These are phyloP conservation scores for Baorangia bicolor DNA, from an alignment of 768 basidiomycete genomes.

Conservation along the genomic window DNA sequence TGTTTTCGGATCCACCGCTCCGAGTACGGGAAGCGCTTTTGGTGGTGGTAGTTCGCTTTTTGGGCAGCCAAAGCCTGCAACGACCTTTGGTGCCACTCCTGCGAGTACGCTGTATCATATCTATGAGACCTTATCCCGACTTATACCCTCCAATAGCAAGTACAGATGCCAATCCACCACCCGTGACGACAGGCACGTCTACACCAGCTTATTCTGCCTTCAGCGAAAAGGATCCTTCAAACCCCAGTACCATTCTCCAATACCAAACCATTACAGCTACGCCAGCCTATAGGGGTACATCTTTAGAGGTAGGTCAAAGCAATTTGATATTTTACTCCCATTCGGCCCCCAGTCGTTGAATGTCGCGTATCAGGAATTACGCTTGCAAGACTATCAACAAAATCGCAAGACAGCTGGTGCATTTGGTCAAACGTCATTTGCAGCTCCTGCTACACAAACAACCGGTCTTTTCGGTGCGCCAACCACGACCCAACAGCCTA, in stretches of 20 bases:
- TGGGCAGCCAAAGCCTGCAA: constrained; percentile 50
- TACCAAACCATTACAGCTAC: constrained; percentile 84
- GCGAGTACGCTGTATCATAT: constrained; percentile 25
- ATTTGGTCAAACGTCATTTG: constrained; percentile 50
- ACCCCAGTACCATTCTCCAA: constrained; percentile 48
- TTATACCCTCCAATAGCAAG: constrained; percentile 29
- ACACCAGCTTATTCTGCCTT: constrained; percentile 61
- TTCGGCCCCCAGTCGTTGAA: neutral
- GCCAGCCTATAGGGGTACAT: constrained; percentile 74
- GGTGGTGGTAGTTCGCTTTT: constrained; percentile 54
- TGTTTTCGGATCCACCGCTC: constrained; percentile 35
- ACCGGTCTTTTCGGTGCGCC: constrained; percentile 28
- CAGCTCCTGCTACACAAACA: constrained; percentile 26
- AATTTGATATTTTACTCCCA: constrained; percentile 2
- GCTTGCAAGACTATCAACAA: constrained; percentile 73
- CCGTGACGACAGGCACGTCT: constrained; percentile 67
- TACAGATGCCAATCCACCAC: constrained; percentile 41
- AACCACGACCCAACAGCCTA: constrained; percentile 27
- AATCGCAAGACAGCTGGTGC: constrained; percentile 67
- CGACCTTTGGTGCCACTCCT: constrained; percentile 43
- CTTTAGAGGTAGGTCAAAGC: constrained; percentile 58
- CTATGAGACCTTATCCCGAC: neutral
- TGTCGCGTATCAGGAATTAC: constrained; percentile 54
- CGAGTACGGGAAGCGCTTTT: constrained; percentile 38
- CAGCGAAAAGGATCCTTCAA: constrained; percentile 64